These are phyloP conservation scores for Trichophyton simii DNA, from an alignment of 2,329 filamentous ascomycete genomes.

Conservation along the genomic window DNA sequence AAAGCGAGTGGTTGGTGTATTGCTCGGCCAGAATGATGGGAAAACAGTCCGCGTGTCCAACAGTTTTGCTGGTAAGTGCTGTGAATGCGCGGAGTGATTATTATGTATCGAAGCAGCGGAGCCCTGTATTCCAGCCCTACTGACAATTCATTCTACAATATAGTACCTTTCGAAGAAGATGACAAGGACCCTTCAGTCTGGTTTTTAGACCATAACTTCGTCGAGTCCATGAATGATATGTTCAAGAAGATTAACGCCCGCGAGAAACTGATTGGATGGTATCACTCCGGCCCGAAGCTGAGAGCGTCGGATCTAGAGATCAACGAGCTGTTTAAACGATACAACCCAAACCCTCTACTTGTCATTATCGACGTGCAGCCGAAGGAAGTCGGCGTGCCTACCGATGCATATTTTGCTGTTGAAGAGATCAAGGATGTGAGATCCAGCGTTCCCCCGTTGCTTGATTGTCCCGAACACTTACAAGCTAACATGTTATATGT, in stretches of 20 bases:
- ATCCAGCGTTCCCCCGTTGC: conserved; percentile 12
- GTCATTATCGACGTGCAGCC: conserved; percentile 98
- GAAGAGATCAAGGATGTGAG: conserved; percentile 98
- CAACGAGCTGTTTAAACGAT: conserved; percentile 99
- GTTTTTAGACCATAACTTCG: conserved; percentile 99
- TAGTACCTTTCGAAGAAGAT: conserved; percentile 97
- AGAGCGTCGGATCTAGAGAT: conserved; percentile 94
- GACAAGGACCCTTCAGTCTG: conserved; percentile 97
- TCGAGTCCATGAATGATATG: conserved; percentile 99
- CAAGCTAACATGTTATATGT: neutral
- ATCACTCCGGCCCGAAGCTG: conserved; percentile 94
- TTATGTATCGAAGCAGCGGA: neutral
- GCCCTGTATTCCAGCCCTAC: neutral
- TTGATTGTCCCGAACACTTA: neutral
- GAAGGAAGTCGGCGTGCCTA: conserved; percentile 93
- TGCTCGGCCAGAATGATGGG: conserved; percentile 90
- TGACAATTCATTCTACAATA: conserved; percentile 15
- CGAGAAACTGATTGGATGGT: conserved; percentile 99
- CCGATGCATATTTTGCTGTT: conserved; percentile 96
- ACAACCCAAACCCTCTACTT: conserved; percentile 88
- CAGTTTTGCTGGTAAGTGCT: conserved; percentile 77
- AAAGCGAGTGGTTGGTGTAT: conserved; percentile 81
- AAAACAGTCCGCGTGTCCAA: conserved; percentile 95
- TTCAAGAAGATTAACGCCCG: conserved; percentile 99
- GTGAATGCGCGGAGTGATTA: neutral